Evolutionary conservation across 2,329 filamentous ascomycete species (phyloP).

Genomic region (Talaromyces pinophilus): DNA sequence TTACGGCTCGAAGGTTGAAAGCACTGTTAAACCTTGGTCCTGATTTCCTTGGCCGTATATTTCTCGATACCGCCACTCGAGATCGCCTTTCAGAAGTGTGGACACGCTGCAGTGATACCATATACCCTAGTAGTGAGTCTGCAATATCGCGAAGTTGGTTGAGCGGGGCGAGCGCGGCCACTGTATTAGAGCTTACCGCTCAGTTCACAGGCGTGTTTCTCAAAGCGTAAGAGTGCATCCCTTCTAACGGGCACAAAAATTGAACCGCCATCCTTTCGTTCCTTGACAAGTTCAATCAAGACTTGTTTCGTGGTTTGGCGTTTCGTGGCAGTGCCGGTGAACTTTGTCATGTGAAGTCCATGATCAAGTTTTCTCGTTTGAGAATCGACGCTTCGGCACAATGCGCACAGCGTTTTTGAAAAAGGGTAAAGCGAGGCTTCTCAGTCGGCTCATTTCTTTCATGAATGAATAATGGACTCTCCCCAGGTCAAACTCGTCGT

Average conservation of each 20-base stretch:
- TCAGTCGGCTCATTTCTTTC: background rate
- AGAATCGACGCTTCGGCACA: background rate
- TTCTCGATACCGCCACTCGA: background rate
- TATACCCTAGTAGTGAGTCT: background rate
- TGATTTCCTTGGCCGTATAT: background rate
- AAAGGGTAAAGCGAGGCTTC: background rate
- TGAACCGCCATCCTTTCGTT: background rate
- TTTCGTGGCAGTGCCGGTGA: background rate
- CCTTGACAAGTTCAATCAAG: background rate
- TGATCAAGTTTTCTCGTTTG: too few relatives aligned
- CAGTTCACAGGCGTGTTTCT: background rate
- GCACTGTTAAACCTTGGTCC: background rate
- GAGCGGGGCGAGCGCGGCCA: too few relatives aligned
- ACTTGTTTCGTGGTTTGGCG: background rate
- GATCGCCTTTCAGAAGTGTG: background rate
- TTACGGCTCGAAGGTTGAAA: background rate
- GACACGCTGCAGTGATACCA: background rate
- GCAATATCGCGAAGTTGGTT: too few relatives aligned
- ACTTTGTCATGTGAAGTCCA: too few relatives aligned
- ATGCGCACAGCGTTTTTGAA: background rate
- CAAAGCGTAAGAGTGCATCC: background rate
- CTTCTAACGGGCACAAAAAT: too few relatives aligned
- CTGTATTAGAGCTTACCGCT: background rate
- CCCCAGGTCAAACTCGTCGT: background rate
- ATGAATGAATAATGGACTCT: background rate